Evolutionary conservation across 192 early-diverging fungal genomes (phyloP).

Genomic region (Phycomyces nitens): DNA sequence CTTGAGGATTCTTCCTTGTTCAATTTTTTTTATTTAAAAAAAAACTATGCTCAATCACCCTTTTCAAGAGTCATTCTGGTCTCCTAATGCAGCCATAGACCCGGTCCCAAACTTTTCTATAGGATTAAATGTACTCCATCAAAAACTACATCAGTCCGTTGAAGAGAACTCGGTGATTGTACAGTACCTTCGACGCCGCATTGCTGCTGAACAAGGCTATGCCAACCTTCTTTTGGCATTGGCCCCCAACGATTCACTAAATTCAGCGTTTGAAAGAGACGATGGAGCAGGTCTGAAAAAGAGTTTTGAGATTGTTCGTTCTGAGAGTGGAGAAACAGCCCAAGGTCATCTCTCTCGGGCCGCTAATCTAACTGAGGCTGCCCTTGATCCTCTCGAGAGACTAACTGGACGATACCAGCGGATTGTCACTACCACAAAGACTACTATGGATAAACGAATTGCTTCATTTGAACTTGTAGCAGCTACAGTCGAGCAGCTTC

Average conservation of each 20-base stretch:
- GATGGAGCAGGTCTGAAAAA: slow-evolving; percentile 44
- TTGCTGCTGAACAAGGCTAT: slow-evolving; percentile 39
- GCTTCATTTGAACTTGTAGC: slow-evolving; percentile 3
- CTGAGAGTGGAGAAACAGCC: slow-evolving; percentile 43
- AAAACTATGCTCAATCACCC: slow-evolving; percentile 7
- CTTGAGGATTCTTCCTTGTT: neutral
- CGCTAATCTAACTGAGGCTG: slow-evolving; percentile 37
- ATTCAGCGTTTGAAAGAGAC: slow-evolving; percentile 37
- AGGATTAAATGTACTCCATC: slow-evolving; percentile 48
- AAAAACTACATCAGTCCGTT: slow-evolving; percentile 44
- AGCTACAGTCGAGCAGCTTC: slow-evolving; percentile 1
- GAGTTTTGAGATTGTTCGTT: slow-evolving; percentile 46
- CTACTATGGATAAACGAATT: slow-evolving; percentile 13
- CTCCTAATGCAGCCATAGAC: slow-evolving; percentile 16
- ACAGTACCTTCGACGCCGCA: slow-evolving; percentile 41
- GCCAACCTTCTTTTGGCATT: slow-evolving; percentile 20
- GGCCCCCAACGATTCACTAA: neutral
- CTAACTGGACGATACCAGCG: slow-evolving; percentile 14
- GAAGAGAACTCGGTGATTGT: slow-evolving; percentile 52
- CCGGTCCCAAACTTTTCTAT: slow-evolving; percentile 35
- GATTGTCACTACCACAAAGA: slow-evolving; percentile 6
- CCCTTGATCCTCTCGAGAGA: slow-evolving; percentile 17
- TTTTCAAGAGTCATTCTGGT: slow-evolving; percentile 28
- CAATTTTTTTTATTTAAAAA: no score
- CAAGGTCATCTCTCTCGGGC: slow-evolving; percentile 42